phyloP scores from a whole-genome alignment of 2,329 filamentous ascomycete species.

The Passalora sequoiae region DNA sequence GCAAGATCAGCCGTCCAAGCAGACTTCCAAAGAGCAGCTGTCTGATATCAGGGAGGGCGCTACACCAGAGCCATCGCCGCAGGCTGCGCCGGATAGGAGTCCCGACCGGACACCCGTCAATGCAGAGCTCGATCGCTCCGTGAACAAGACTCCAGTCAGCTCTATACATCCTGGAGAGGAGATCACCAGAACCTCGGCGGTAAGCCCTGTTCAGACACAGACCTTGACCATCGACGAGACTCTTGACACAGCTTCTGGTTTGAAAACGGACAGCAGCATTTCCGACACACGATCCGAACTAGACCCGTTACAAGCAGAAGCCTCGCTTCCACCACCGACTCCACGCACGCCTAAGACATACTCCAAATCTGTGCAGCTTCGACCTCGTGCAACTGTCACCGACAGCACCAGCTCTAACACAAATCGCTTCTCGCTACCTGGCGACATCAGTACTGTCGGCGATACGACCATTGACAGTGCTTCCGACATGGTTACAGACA shows the following conservation, averaged over 20 bases:
- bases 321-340: constrained; percentile 24
- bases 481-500: constrained; percentile 34
- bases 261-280: constrained; percentile 8
- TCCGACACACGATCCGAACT: constrained; percentile 5
- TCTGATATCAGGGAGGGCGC: constrained; percentile 6
- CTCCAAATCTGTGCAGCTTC: constrained; percentile 33
- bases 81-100: constrained; percentile 9
- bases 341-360: constrained; percentile 31
- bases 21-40: constrained; percentile 6
- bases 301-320: constrained; percentile 13
- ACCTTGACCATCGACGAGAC: constrained; percentile 30
- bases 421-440: constrained; percentile 31
- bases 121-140: constrained; percentile 7
- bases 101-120: constrained; percentile 5
- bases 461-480: constrained; percentile 30
- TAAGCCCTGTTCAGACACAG: constrained; percentile 32
- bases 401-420: constrained; percentile 23
- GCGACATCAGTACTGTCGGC: constrained; percentile 30
- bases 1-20: constrained; percentile 25
- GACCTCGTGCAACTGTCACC: constrained; percentile 19
- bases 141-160: constrained; percentile 27
- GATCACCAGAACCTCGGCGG: constrained; percentile 30
- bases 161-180: constrained; percentile 29
- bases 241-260: constrained; percentile 15
- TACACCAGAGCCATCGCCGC: constrained; percentile 5